A percentile compares a stretch with the other conserved stretches of the same genome.
Evolutionary conservation across 257 asterid genomes (phyloP).

Genomic region (Forsythia suspensa): DNA sequence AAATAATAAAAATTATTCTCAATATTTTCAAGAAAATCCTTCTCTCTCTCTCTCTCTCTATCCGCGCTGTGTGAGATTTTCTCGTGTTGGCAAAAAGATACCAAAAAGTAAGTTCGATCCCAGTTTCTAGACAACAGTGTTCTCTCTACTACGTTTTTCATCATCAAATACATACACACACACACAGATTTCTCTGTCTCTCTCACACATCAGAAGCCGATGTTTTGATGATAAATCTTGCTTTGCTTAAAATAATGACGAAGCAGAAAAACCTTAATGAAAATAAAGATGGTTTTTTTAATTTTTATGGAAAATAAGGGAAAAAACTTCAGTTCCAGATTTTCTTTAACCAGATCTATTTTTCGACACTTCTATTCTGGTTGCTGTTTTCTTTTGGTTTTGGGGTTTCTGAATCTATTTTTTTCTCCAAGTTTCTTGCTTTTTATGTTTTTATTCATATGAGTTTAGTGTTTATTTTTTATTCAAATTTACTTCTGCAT

Average conservation of each 20-base stretch:
- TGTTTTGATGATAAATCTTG: neutral
- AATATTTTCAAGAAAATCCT: neutral
- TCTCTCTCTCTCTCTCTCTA: neutral
- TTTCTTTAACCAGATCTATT: conserved; percentile 30
- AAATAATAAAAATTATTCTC: neutral
- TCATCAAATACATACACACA: conserved; percentile 12
- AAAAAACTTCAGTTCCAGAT: neutral
- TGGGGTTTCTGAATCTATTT: conserved; percentile 16
- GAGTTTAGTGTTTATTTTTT: neutral
- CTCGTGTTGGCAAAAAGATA: conserved; percentile 16
- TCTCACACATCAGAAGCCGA: conserved; percentile 13
- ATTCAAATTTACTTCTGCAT: neutral
- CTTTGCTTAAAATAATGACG: neutral
- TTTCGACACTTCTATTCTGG: conserved; percentile 21
- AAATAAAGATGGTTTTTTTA: neutral
- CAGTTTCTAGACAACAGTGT: conserved; percentile 12
- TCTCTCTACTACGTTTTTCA: conserved; percentile 23
- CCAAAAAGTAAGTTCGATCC: conserved; percentile 35
- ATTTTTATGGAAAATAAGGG: neutral
- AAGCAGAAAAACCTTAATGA: neutral
- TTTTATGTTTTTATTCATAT: neutral
- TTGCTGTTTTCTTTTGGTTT: conserved; percentile 1
- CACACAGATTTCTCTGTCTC: neutral
- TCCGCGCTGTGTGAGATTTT: neutral
- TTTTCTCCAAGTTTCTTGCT: neutral